Evolutionary conservation across 176 grass and related monocot species (phyloP), one percentile per base, ranked within the genome.

Genomic region (Otatea glauca): DNA sequence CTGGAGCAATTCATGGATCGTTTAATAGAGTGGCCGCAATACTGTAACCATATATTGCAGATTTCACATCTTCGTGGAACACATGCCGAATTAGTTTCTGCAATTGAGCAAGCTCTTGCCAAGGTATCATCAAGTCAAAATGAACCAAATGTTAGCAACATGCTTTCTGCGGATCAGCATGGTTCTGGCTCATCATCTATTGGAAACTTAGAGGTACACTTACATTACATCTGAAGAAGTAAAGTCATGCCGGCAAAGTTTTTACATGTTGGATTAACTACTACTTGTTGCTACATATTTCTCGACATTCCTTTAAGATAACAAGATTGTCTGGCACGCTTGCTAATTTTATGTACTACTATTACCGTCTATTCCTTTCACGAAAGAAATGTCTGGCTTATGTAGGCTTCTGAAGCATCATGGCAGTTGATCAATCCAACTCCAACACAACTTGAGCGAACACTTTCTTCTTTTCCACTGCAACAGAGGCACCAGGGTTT

Each of bases 11-110:
- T 98, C 78, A 93, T 90, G 89, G 96, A 95, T 86, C 92, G 96
- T 68, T 48, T 98, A 72, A 90, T 95, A 74, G 92, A 95, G 76
- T 95, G 89, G 92, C 96, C 96, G 54, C 93, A 93, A 53, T 98
- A 98, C 77, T 98, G 96, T 83, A 98, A 98, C 76, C 96, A 95
- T 76, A 93, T 98, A 93, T 81, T 98, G 68, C 96, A 98, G 90
- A 98, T 98, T 84, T 93, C 96, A 80, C 96, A 98, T 98, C 88
- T 98, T 77, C 92, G 96, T 42, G 91, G 89, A 72, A 87, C 92
- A 86, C 92, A 95, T 84, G 62, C 85, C 44, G 96, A 92, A 34
- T 86, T 98, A 90, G 92, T 98, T 88, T 83, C 88, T 70, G 82
- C 77, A 63, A 88, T 98, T 83, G 96, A 98, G 63, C 89, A 81